phyloP scores from a whole-genome alignment of 768 basidiomycete genomes.

The Tricholoma saponaceum region DNA sequence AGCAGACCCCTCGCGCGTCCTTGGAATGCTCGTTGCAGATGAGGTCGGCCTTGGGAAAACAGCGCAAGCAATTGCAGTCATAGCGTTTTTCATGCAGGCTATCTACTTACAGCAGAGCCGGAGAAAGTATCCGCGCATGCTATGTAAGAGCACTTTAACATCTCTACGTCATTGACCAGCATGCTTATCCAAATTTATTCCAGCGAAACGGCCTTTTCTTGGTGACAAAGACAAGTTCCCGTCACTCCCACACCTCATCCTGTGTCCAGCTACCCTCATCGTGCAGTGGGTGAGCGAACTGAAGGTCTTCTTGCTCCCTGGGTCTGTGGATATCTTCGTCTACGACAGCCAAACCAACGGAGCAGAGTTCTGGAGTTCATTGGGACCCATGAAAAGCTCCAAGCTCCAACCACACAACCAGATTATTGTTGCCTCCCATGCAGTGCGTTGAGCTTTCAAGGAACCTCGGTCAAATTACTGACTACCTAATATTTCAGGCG shows the following conservation, averaged over 20 bases:
- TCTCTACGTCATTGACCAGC: background rate
- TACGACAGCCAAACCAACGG: slow-evolving; percentile 13
- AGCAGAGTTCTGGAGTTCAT: slow-evolving; percentile 15
- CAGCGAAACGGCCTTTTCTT: slow-evolving; percentile 2
- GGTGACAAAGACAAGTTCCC: background rate
- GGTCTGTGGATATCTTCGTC: slow-evolving; percentile 20
- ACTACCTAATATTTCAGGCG: slow-evolving; percentile 8
- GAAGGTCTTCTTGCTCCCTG: slow-evolving; percentile 8
- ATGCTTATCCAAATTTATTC: background rate
- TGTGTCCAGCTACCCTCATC: slow-evolving; percentile 17
- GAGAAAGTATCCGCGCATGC: background rate
- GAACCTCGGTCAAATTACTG: background rate
- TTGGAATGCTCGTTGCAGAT: slow-evolving; percentile 21
- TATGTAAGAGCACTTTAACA: background rate
- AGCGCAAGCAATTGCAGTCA: slow-evolving; percentile 11
- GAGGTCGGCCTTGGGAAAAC: slow-evolving; percentile 32
- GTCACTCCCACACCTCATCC: slow-evolving; percentile 15
- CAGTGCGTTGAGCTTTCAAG: slow-evolving; percentile 16
- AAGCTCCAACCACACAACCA: no score
- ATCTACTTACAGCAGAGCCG: slow-evolving; percentile 3
- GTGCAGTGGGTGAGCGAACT: slow-evolving; percentile 19
- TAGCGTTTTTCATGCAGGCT: slow-evolving; percentile 16
- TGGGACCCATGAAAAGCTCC: slow-evolving; percentile 18
- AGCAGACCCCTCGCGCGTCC: background rate
- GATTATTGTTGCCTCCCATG: slow-evolving; percentile 20